Percentiles rank a stretch among this genome's conserved stretches.
Conservation (phyloP, 2,329 filamentous ascomycete genomes). For the Apiospora malaysiana region DNA sequence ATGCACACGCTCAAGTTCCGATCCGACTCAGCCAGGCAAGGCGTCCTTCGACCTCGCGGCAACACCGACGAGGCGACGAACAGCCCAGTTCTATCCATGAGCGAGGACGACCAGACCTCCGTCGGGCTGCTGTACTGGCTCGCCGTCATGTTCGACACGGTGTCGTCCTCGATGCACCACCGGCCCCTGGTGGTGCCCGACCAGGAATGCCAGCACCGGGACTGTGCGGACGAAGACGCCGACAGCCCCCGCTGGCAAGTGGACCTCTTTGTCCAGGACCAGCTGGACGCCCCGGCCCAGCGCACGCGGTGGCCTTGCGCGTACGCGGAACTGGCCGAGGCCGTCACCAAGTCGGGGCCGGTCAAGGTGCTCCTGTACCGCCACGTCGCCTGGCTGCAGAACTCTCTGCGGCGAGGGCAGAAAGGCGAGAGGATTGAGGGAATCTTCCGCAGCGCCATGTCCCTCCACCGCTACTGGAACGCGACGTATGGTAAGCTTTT, state of each 20-base stretch:
- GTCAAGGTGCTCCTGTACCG: conserved; percentile 66
- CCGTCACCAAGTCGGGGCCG: conserved; percentile 58
- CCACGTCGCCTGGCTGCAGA: conserved; percentile 61
- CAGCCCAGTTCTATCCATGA: not conserved
- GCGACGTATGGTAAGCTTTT: not conserved
- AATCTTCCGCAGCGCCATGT: conserved; percentile 41
- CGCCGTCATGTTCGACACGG: conserved; percentile 63
- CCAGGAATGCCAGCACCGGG: not conserved
- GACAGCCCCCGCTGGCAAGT: not conserved
- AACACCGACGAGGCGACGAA: not conserved
- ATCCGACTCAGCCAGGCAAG: conserved; percentile 35
- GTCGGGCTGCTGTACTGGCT: conserved; percentile 56
- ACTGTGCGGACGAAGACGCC: not conserved
- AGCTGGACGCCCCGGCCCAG: conserved; percentile 38
- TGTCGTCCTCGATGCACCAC: conserved; percentile 58
- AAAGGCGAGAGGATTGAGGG: conserved; percentile 50
- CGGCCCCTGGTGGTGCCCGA: conserved; percentile 32
- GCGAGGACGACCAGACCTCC: conserved; percentile 11
- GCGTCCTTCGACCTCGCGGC: not conserved
- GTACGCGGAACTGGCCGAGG: conserved; percentile 54
- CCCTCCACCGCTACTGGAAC: not conserved
- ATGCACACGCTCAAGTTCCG: conserved; percentile 45
- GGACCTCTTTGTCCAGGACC: not conserved
- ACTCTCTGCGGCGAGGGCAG: conserved; percentile 49
- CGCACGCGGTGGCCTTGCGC: conserved; percentile 60